A percentile compares a stretch with the other conserved stretches of the same genome.
Conservation (phyloP, 2,329 filamentous ascomycete species). For the Nannizziopsis arthrosporioides region DNA sequence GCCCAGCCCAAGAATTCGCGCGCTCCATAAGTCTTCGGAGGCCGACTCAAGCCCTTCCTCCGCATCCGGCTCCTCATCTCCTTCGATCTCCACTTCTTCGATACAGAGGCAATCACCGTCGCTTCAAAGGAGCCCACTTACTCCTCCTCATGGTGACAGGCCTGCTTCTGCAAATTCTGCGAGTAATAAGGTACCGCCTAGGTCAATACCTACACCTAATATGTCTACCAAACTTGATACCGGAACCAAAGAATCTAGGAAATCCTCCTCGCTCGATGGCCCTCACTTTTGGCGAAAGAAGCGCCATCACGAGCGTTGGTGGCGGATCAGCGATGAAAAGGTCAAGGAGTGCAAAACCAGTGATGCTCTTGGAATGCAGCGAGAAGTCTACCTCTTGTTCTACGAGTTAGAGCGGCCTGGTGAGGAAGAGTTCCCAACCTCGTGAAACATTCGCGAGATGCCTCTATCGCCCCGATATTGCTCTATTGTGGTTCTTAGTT, state of each 20-base stretch:
- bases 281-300: conserved; percentile 37
- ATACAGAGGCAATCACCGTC: conserved; percentile 15
- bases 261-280: not conserved
- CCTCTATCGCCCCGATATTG: no score
- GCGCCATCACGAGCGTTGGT: conserved; percentile 68
- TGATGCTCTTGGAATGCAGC: conserved; percentile 86
- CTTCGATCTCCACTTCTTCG: conserved; percentile 25
- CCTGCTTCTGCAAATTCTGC: conserved; percentile 8
- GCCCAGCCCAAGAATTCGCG: conserved; percentile 39
- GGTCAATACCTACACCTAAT: conserved; percentile 1
- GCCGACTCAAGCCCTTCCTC: conserved; percentile 23
- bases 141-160: conserved; percentile 14
- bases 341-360: conserved; percentile 86
- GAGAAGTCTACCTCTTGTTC: conserved; percentile 90
- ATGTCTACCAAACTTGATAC: conserved; percentile 1
- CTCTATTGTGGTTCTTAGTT: no score
- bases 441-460: not conserved
- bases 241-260: conserved; percentile 11
- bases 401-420: conserved; percentile 64
- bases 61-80: conserved; percentile 22
- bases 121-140: conserved; percentile 4
- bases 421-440: conserved; percentile 18
- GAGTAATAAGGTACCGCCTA: not conserved
- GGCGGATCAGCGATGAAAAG: conserved; percentile 96
- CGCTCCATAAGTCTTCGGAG: conserved; percentile 23